phyloP scores from a whole-genome alignment of 805 yeast genomes.

The Myxozyma sirexii region DNA sequence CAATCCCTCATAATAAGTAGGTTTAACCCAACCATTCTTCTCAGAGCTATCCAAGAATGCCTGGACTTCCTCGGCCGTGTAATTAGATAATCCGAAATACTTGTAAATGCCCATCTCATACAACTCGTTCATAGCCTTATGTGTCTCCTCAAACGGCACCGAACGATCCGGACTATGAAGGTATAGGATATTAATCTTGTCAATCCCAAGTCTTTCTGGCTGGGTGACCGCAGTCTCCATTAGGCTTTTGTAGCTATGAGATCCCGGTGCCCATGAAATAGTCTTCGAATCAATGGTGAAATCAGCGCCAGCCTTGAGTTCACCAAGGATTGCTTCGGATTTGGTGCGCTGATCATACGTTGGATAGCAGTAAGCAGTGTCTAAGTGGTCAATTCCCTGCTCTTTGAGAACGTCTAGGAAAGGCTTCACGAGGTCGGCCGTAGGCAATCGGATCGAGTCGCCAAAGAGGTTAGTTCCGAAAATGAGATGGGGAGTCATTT shows the following conservation, averaged over 20 bases:
- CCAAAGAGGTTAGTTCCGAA: constrained; percentile 6
- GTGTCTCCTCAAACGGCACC: constrained; percentile 37
- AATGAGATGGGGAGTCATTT: constrained; percentile 1
- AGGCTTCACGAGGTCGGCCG: constrained; percentile 2
- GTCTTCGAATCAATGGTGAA: constrained; percentile 7
- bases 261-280: not conserved
- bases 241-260: not conserved
- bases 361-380: constrained; percentile 8
- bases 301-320: constrained; percentile 3
- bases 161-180: constrained; percentile 35
- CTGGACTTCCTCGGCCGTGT: constrained; percentile 33
- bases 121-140: constrained; percentile 35
- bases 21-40: constrained; percentile 12
- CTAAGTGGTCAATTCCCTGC: constrained; percentile 7
- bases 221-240: not conserved
- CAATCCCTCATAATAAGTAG: constrained; percentile 9
- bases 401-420: constrained; percentile 7
- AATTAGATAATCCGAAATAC: constrained; percentile 38
- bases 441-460: not conserved
- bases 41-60: constrained; percentile 16
- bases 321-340: constrained; percentile 6
- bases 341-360: not conserved
- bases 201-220: constrained; percentile 1
- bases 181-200: constrained; percentile 7
- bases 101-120: constrained; percentile 36